phyloP scores from a whole-genome alignment of 176 grass and related monocot genomes.

The Triticum timopheevii region DNA sequence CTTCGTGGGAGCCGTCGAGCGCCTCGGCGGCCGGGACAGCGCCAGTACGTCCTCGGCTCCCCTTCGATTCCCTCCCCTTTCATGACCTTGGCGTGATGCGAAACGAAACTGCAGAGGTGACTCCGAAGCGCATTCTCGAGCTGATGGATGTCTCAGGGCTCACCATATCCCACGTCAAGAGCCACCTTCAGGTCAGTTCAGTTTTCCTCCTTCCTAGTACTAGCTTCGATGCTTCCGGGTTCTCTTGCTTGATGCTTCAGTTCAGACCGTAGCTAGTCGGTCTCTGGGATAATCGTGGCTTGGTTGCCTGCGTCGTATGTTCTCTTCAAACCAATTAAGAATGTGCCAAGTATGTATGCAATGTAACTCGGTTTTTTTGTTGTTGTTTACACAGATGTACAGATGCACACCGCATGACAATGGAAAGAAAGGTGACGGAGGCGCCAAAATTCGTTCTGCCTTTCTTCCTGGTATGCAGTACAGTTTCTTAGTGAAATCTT shows the following conservation, averaged over 20 bases:
- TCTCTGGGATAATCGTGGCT: not conserved
- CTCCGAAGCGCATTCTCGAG: conserved; percentile 89
- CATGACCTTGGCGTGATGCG: not conserved
- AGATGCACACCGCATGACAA: conserved; percentile 64
- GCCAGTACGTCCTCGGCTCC: not conserved
- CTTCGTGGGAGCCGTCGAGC: conserved; percentile 71
- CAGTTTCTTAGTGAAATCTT: conserved; percentile 16
- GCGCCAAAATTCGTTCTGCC: too few relatives aligned
- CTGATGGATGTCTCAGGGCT: conserved; percentile 78
- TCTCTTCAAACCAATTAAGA: not conserved
- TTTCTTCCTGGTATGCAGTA: not conserved
- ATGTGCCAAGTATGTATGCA: not conserved
- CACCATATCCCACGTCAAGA: conserved; percentile 93
- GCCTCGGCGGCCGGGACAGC: conserved; percentile 73
- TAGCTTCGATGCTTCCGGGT: not conserved
- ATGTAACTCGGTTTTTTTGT: not conserved
- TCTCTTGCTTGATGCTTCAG: not conserved
- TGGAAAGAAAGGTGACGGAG: conserved; percentile 50
- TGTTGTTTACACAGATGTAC: conserved; percentile 72
- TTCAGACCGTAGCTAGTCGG: not conserved
- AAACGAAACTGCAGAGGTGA: conserved; percentile 47
- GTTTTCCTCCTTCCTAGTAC: not conserved
- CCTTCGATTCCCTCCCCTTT: not conserved
- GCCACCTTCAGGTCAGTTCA: conserved; percentile 71
- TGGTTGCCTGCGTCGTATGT: not conserved